Base-by-base conservation (phyloP, 768 basidiomycete species). In the Russula virescens region DNA sequence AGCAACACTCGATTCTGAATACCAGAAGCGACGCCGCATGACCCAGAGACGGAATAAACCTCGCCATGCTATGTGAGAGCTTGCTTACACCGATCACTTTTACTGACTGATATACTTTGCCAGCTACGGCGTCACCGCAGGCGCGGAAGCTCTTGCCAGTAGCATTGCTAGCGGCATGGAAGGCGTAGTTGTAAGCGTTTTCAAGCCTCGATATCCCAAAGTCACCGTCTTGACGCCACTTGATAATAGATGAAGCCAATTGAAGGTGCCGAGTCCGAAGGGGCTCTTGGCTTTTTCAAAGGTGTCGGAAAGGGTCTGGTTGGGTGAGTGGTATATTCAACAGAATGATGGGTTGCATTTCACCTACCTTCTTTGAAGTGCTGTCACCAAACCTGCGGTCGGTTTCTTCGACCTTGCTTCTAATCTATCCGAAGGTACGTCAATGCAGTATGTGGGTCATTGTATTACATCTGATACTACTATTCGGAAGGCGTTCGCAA, bases 331-430 rank as follows among this genome's bases (percentile, higher is more conserved):
- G 45, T 25, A 40, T 47, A 48, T 8, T 18, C 43, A 14, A 19
- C 26, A 23, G 14, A 18, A 11, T 46, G 31, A 40, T 16, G 10
- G 59, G 54, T 34, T 53, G 3, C 26, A 18, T 47, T 47, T 18
- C 40, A 25, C 50, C 61, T 9, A 66, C 34, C 26, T 19, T n/a
- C 21, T n/a, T 53, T 55, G 56, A 59, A 94, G 94, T 18, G 89
- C 84, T 40, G 88, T 98, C 57, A 97, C 97, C 2, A 99, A 99
- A 75, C 97, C 97, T 2, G 93, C 91, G 2, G 91, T 98, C 23
- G 97, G 97, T 4, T 88, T 98, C 1, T 94, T 98, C 69, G 97
- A 99, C 73, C 83, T 99, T 48, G 91, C 95, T 2, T 89, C 95
- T 16, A 98, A 95, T 69, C 85, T 98, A 23, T 87, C 91, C 26